Conservation (phyloP, 179 eudicot genomes). For the Camellia oleifera region DNA sequence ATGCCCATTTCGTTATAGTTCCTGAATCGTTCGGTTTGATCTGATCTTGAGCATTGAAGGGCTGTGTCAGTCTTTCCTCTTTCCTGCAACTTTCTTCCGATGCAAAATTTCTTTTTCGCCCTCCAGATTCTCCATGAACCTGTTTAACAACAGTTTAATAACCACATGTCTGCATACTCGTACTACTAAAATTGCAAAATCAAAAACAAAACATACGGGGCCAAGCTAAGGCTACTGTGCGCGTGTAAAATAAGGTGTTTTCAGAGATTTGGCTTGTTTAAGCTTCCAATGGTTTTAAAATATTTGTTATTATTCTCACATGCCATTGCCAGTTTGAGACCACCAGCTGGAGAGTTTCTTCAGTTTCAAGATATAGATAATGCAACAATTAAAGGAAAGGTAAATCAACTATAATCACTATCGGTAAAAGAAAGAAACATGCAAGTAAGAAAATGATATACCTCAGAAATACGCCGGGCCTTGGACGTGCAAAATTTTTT, state of each 20-base stretch:
- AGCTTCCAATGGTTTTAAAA: not conserved
- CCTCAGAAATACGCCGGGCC: constrained; percentile 26
- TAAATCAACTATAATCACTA: not conserved
- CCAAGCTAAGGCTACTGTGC: not conserved
- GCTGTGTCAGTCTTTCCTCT: constrained; percentile 22
- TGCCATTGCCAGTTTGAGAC: not conserved
- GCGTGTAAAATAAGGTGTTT: not conserved
- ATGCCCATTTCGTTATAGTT: constrained; percentile 39
- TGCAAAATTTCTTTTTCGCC: not conserved
- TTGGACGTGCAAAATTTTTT: constrained; percentile 31
- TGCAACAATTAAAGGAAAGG: not conserved
- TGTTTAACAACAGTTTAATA: constrained; percentile 10
- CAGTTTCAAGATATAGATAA: not conserved
- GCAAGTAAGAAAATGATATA: constrained; percentile 14
- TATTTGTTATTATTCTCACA: not conserved
- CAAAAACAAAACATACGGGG: not conserved
- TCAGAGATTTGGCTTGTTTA: not conserved
- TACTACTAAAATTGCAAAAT: not conserved
- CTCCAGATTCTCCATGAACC: constrained; percentile 20
- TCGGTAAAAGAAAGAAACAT: not conserved
- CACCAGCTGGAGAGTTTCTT: not conserved
- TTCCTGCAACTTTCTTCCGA: constrained; percentile 12
- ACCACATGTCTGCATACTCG: not conserved
- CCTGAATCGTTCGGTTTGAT: constrained; percentile 32
- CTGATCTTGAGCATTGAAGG: constrained; percentile 29